Conservation (phyloP, 2,329 filamentous ascomycete species). For the Leptographium lundbergii region DNA sequence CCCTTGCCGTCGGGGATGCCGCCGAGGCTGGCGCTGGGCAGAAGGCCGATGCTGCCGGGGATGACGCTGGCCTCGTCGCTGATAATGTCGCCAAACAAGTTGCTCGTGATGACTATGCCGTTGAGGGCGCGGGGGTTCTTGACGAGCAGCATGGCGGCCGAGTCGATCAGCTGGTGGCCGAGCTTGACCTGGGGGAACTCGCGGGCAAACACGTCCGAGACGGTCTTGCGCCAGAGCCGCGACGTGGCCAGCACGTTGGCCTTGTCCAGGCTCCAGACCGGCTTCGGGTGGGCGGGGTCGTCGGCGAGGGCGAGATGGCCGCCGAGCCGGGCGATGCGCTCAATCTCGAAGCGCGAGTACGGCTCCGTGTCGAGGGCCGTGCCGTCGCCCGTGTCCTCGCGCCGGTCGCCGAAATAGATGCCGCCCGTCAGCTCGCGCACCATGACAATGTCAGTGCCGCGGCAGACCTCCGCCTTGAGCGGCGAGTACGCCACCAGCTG, state of each 20-base stretch:
- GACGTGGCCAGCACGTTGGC: slow-evolving; percentile 90
- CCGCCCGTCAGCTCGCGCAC: slow-evolving; percentile 86
- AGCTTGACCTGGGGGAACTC: slow-evolving; percentile 83
- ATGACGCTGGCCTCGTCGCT: slow-evolving; percentile 92
- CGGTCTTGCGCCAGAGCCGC: slow-evolving; percentile 77
- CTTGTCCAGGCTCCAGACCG: slow-evolving; percentile 85
- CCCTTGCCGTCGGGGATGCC: slow-evolving; percentile 76
- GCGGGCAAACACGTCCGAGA: slow-evolving; percentile 69
- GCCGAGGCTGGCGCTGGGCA: slow-evolving; percentile 78
- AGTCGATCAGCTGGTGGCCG: slow-evolving; percentile 86
- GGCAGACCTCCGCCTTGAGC: slow-evolving; percentile 73
- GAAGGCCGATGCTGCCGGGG: slow-evolving; percentile 74
- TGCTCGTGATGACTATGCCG: slow-evolving; percentile 84
- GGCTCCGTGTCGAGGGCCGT: slow-evolving; percentile 74
- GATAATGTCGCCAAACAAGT: slow-evolving; percentile 93
- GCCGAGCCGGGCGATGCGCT: slow-evolving; percentile 73
- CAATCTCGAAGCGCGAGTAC: slow-evolving; percentile 74
- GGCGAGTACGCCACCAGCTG: slow-evolving; percentile 74
- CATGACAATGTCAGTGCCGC: slow-evolving; percentile 82
- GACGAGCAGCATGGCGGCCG: slow-evolving; percentile 94
- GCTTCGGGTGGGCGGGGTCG: slow-evolving; percentile 38
- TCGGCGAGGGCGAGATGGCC: slow-evolving; percentile 68
- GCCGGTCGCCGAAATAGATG: slow-evolving; percentile 88
- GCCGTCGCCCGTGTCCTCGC: slow-evolving; percentile 64
- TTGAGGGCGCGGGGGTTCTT: slow-evolving; percentile 85